Conservation (phyloP, 2,329 filamentous ascomycete genomes). For the Apiospora koreana region DNA sequence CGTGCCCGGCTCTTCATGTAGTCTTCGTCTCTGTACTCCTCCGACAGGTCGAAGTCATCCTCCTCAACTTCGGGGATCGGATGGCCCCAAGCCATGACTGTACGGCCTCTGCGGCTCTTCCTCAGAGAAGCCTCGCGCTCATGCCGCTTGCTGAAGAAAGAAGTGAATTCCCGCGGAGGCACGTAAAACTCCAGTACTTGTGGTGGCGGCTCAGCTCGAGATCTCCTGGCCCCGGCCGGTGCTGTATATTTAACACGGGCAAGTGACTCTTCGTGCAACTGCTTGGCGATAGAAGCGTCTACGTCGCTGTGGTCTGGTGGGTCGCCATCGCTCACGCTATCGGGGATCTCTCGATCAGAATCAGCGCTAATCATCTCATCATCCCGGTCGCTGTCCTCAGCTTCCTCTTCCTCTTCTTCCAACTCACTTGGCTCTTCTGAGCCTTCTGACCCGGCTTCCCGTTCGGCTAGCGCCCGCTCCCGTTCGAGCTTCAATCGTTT, state of each 20-base stretch:
- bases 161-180: slow-evolving; percentile 68
- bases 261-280: slow-evolving; percentile 71
- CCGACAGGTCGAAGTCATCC: slow-evolving; percentile 73
- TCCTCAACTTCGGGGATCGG: slow-evolving; percentile 73
- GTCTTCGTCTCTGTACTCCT: slow-evolving; percentile 60
- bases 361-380: slow-evolving; percentile 32
- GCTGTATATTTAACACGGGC: slow-evolving; percentile 23
- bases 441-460: slow-evolving; percentile 36
- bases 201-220: slow-evolving; percentile 20
- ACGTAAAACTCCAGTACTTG: slow-evolving; percentile 37
- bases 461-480: slow-evolving; percentile 60
- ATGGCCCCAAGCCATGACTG: slow-evolving; percentile 77
- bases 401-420: slow-evolving; percentile 28
- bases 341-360: slow-evolving; percentile 27
- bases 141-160: slow-evolving; percentile 81
- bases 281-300: slow-evolving; percentile 70
- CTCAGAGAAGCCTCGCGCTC: slow-evolving; percentile 73
- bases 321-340: slow-evolving; percentile 46
- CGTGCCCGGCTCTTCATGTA: slow-evolving; percentile 60
- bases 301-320: slow-evolving; percentile 68
- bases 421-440: slow-evolving; percentile 15
- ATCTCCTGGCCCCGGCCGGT: slow-evolving; percentile 10
- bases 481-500: slow-evolving; percentile 78
- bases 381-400: slow-evolving; percentile 31
- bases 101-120: slow-evolving; percentile 68